These are phyloP conservation scores for Cylindrotheca closterium DNA, from an alignment of 108 stramenopile genomes.

Conservation along the genomic window DNA sequence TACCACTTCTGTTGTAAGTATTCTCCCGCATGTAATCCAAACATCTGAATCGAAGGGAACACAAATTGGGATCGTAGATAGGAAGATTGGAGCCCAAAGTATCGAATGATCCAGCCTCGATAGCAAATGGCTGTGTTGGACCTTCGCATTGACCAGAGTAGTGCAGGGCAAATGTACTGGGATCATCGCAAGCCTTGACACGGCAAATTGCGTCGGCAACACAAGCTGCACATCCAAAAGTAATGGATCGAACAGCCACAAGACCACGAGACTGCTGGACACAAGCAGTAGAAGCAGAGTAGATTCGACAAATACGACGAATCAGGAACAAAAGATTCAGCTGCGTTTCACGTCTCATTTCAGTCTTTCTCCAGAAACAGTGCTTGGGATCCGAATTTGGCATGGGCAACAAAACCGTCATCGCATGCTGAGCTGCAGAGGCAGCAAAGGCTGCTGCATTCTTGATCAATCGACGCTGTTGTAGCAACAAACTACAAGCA, in stretches of 20 bases:
- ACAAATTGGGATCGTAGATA: constrained; percentile 89
- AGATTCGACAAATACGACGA: constrained; percentile 87
- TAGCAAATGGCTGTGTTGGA: constrained; percentile 93
- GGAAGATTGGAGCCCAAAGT: constrained; percentile 91
- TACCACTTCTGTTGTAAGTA: constrained; percentile 65
- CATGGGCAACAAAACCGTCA: constrained; percentile 93
- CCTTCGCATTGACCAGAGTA: constrained; percentile 95
- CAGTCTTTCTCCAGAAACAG: constrained; percentile 93
- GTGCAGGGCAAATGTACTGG: constrained; percentile 91
- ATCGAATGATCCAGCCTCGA: constrained; percentile 94
- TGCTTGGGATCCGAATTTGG: constrained; percentile 79
- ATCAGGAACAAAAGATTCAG: constrained; percentile 84
- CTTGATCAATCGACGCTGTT: constrained; percentile 93
- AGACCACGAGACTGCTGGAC: constrained; percentile 95
- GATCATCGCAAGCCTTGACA: constrained; percentile 92
- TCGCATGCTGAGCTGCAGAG: constrained; percentile 93
- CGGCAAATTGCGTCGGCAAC: constrained; percentile 96
- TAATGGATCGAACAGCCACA: constrained; percentile 94
- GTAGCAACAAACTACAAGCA: constrained; percentile 92
- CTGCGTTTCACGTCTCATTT: constrained; percentile 93
- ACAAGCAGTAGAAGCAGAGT: constrained; percentile 87
- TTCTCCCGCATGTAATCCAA: constrained; percentile 94
- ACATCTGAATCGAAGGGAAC: constrained; percentile 82
- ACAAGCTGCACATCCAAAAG: constrained; percentile 94
- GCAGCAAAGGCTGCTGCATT: constrained; percentile 95